Percentiles rank a stretch among this genome's conserved stretches.
phyloP scores from a whole-genome alignment of 805 yeast genomes.

The Candida maris region DNA sequence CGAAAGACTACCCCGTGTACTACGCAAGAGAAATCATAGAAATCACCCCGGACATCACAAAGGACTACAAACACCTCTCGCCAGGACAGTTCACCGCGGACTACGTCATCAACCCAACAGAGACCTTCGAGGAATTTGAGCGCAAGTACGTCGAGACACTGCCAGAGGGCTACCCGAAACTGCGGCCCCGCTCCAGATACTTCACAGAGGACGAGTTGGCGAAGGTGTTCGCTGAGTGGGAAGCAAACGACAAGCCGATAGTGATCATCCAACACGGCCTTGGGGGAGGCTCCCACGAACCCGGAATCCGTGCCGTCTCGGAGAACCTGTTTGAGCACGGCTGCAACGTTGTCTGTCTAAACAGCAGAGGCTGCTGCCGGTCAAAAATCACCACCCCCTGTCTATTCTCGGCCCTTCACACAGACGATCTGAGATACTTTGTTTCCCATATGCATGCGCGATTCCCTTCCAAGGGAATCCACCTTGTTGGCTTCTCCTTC shows the following conservation, averaged over 20 bases:
- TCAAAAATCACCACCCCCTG: conserved; percentile 68
- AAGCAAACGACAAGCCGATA: conserved; percentile 47
- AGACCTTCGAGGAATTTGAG: conserved; percentile 26
- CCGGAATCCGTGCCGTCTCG: conserved; percentile 58
- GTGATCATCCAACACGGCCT: conserved; percentile 66
- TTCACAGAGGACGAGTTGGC: conserved; percentile 43
- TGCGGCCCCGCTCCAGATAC: conserved; percentile 69
- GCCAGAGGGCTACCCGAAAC: conserved; percentile 52
- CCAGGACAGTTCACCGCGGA: conserved; percentile 47
- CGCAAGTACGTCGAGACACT: conserved; percentile 36
- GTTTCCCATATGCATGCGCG: conserved; percentile 45
- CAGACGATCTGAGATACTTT: conserved; percentile 63
- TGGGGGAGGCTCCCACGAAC: conserved; percentile 79
- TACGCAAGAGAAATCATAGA: conserved; percentile 46
- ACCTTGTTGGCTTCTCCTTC: conserved; percentile 64
- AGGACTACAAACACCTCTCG: conserved; percentile 15
- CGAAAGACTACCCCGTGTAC: conserved; percentile 37
- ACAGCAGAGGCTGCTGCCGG: conserved; percentile 75
- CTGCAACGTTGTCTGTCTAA: conserved; percentile 57
- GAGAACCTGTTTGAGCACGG: conserved; percentile 38
- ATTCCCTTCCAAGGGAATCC: conserved; percentile 63
- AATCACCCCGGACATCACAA: conserved; percentile 17
- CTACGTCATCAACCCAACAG: conserved; percentile 37
- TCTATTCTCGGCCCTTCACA: conserved; percentile 63
- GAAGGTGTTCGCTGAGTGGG: conserved; percentile 30